Evolutionary conservation across 139 green algal genomes (phyloP), one percentile per base, ranked within the genome.

Genomic region (Pseudopediastrum boryanum): DNA sequence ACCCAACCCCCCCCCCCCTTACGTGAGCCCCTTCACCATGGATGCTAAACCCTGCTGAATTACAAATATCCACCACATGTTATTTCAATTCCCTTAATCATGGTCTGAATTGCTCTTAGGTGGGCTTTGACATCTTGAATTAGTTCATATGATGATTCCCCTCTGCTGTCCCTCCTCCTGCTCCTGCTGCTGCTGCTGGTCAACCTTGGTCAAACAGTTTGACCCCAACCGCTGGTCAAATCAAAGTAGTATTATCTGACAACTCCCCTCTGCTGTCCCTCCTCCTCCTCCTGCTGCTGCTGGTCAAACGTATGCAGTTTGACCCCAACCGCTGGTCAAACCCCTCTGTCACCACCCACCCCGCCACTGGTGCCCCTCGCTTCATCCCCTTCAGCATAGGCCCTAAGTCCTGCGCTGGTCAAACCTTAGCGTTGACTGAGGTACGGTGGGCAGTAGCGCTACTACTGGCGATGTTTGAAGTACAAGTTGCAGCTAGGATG

Each of bases 301-400:
- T 56, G 46, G 13, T 56, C 13, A 12, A 12, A 56, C 46, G 33
- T 21, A 56, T 64, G 46, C 69, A 77, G 69, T 77, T 77, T 38
- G 31, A 48, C 23, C 69, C 69, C 9, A 19, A 77, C 48, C 69
- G 69, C 69, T 77, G 69, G 69, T 33, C 29, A 31, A 35, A 77
- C 3, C 35, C 33, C 19, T 12, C 46, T n/a, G 46, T 16, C 12
- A 16, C 46, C 46, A n/a, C 31, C 21, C 69, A 77, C 23, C 69
- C 69, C n/a, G 19, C 25, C 23, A 65, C 44, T 2, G 69, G 69
- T 16, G 69, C 69, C 27, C 23, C 31, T 8, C 38, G 29, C 33
- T 77, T 31, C 33, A 35, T 77, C 33, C 69, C 69, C 2, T 77
- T 77, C 69, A 77, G 69, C 48, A 33, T 77, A 8, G 69, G 69